These are phyloP conservation scores for Smithsoniella earleae DNA, from an alignment of 163 green algal species.

Conservation along the genomic window DNA sequence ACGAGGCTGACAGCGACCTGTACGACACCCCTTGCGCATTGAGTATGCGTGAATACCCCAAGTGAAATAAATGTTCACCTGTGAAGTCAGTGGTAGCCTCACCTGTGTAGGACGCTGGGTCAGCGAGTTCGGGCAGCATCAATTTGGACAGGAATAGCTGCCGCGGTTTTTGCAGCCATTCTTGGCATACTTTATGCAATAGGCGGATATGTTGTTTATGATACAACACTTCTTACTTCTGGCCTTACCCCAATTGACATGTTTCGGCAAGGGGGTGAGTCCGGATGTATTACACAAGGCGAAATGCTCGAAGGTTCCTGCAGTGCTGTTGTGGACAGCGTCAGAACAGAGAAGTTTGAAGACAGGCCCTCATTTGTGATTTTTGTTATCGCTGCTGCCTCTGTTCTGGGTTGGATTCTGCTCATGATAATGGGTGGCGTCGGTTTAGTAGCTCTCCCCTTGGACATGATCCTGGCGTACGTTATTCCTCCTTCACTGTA, in stretches of 20 bases:
- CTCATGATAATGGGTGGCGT: constrained; percentile 92
- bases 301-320: not conserved
- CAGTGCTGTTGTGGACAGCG: not conserved
- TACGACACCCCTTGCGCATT: constrained; percentile 40
- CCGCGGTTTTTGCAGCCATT: constrained; percentile 54
- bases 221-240: constrained; percentile 16
- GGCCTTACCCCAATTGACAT: not conserved
- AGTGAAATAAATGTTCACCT: too few species aligned
- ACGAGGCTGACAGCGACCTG: constrained; percentile 87
- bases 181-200: constrained; percentile 68
- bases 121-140: constrained; percentile 47
- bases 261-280: too few species aligned
- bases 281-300: not conserved
- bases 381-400: constrained; percentile 21
- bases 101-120: constrained; percentile 44
- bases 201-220: constrained; percentile 35
- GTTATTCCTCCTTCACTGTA: not conserved
- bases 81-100: too few species aligned
- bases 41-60: too few species aligned
- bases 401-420: constrained; percentile 70
- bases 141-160: constrained; percentile 51
- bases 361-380: constrained; percentile 8
- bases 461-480: constrained; percentile 67
- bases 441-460: constrained; percentile 72
- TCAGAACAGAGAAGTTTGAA: not conserved